These are phyloP conservation scores for Salix dunnii DNA, from an alignment of 345 rosid species.

Conservation along the genomic window DNA sequence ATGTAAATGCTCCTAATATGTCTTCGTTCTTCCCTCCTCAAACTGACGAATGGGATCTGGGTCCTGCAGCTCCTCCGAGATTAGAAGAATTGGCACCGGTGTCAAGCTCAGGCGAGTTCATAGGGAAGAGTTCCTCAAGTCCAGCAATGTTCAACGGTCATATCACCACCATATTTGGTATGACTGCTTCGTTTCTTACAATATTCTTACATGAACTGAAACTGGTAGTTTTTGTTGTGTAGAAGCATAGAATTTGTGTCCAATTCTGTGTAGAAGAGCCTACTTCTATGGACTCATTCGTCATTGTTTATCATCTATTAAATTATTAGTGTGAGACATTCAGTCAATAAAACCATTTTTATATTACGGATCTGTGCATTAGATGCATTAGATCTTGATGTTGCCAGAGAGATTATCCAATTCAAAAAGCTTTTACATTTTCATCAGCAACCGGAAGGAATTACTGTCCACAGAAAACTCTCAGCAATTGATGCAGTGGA, in stretches of 20 bases:
- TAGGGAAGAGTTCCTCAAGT: slow-evolving; percentile 45
- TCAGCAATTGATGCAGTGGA: too few species aligned
- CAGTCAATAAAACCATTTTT: too few species aligned
- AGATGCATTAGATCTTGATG: background rate
- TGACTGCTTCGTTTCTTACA: slow-evolving; percentile 19
- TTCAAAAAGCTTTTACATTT: too few species aligned
- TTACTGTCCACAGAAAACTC: too few species aligned
- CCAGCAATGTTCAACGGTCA: slow-evolving; percentile 22
- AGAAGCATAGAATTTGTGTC: background rate
- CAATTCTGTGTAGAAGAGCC: background rate
- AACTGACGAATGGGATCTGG: slow-evolving; percentile 19
- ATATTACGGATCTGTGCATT: background rate
- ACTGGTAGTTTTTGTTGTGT: background rate
- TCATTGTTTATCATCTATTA: background rate
- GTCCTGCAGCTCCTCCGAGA: slow-evolving; percentile 38
- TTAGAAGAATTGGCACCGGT: slow-evolving; percentile 38
- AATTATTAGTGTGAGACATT: too few species aligned
- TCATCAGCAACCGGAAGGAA: too few species aligned
- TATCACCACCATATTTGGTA: slow-evolving; percentile 12
- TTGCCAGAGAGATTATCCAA: too few species aligned
- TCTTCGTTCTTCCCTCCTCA: slow-evolving; percentile 71
- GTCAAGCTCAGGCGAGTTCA: slow-evolving; percentile 49
- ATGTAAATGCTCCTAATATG: slow-evolving; percentile 47
- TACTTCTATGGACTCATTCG: background rate
- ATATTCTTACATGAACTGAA: background rate